Base-by-base conservation (phyloP, 2,329 filamentous ascomycete species). In the Penicillium brasilianum region DNA sequence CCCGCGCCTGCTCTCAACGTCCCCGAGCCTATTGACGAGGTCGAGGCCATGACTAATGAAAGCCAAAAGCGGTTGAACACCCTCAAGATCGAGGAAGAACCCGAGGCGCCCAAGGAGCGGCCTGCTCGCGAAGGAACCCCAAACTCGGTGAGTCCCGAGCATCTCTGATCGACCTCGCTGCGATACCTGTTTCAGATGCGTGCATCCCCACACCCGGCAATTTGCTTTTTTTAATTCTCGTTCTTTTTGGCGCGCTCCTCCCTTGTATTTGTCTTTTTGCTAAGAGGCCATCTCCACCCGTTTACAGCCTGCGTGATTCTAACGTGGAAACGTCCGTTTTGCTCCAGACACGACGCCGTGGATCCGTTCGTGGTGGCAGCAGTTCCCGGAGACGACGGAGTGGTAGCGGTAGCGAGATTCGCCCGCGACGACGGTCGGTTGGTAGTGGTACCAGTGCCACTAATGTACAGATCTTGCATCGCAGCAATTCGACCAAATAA, bases 61-160 rank as follows among this genome's bases (percentile, higher is more conserved):
- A 94, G 90, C 75, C 90, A 92, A 78, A 91, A 93, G 80, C 87
- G 92, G 69, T 84, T 98, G 68, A 92, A 97, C 78, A 93, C 92
- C 55, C 83, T 98, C 70, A 93, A 95, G 76, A 83, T 98, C 72
- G 91, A 96, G 76, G 94, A 98, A 77, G 91, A 88, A 59, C 76
- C 80, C 37, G 68, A 73, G 54, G 63, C 74, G 34, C 63, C 69
- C 50, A 79, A 85, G 69, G 89, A 91, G 68, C 84, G 86, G 69
- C 81, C 74, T 66, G 69, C 71, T 64, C 70, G 71, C 67, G 70
- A 72, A 55, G 72, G 71, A 62, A 72, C 72, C 66, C 75, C 77
- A 64, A 79, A 74, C 60, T 80, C 79, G 76, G 80, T 81, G 74
- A 81, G 80, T 79, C 61, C 67, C 55, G 69, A 69, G 69, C 66